Percentiles rank a stretch among this genome's conserved stretches.
These are phyloP conservation scores for Ustilago nuda DNA, from an alignment of 1,284 basidiomycete species.

Conservation along the genomic window DNA sequence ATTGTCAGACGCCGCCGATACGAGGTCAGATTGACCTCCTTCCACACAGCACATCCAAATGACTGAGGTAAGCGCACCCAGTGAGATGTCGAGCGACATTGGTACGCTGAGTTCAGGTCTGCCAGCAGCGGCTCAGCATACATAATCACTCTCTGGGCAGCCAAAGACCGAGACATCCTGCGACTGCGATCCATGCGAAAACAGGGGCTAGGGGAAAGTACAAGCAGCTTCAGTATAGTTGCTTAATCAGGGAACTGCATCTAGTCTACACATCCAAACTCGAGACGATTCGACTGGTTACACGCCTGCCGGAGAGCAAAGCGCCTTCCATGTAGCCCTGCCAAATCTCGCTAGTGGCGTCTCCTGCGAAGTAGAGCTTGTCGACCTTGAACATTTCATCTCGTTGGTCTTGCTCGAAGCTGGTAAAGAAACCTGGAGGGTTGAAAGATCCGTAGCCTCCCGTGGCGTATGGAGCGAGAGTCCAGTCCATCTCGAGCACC, in stretches of 20 bases:
- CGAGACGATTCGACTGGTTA: conserved; percentile 25
- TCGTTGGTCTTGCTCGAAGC: conserved; percentile 38
- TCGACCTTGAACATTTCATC: conserved; percentile 36
- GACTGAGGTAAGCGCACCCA: too few species aligned
- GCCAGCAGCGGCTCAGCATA: too few species aligned
- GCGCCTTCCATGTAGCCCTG: conserved; percentile 52
- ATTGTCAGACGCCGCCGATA: too few species aligned
- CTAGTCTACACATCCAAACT: conserved; percentile 23
- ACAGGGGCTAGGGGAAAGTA: not conserved
- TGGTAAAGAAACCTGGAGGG: conserved; percentile 43
- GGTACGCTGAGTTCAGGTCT: too few species aligned
- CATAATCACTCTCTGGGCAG: too few species aligned
- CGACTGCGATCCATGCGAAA: not conserved
- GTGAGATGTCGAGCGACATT: too few species aligned
- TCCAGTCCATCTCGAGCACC: conserved; percentile 45
- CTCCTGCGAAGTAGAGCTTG: conserved; percentile 42
- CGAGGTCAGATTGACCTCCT: too few species aligned
- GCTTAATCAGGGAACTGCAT: not conserved
- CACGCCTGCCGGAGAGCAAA: conserved; percentile 37
- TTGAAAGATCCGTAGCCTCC: conserved; percentile 49
- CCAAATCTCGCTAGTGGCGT: conserved; percentile 47
- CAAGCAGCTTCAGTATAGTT: not conserved
- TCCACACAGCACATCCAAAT: too few species aligned
- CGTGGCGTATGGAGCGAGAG: conserved; percentile 33
- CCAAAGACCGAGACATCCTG: not conserved